Evolutionary conservation across 345 rosid genomes (phyloP), one percentile per base, ranked within the genome.

Genomic region (Bruguiera sexangula): DNA sequence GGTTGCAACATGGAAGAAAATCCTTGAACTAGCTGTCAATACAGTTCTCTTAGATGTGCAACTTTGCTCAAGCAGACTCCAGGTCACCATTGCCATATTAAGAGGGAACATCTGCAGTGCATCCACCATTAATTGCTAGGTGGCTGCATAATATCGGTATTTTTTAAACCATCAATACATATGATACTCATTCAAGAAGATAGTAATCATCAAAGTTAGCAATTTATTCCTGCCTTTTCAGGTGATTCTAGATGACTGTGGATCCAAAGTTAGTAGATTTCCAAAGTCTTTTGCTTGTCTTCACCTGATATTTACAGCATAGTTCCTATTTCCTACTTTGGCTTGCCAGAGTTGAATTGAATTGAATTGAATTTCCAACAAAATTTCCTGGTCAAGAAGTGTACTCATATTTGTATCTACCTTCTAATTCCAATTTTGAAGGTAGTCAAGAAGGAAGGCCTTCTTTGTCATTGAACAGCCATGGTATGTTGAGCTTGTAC

Each of bases 331-430:
- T 63, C 84, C 60, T 89, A 78, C 85, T 89, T 88, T 75, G 89
- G 97, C 75, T 70, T 76, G 75, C 97, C 98, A 51, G 90, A 91
- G 81, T 71, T 89, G 36, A 24, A 84, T 91, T 89, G 36, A 24
- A 84, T 91, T 89, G 36, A 24, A 84, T 91, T 80, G 97, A 94
- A 78, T 94, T 91, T 73, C 96, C 96, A 63, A 91, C 98, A 37
- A 87, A 79, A 75, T 84, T 89, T 77, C 83, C 89, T 72, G 93
- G 96, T 64, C 89, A 91, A 76, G 87, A 75, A 60, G 93, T 96
- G 24, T 94, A 84, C 74, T 97, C 98, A 57, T 94, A 85, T 78
- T 94, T 52, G 68, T 91, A 94, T 81, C 92, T 89, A 52, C 96
- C 97, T 60, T 78, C 85, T 39, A 94, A 91, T 81, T 89, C 89